Evolutionary conservation across 2,329 filamentous ascomycete genomes (phyloP), one percentile per base, ranked within the genome.

Genomic region (Mycocentrospora acerina): DNA sequence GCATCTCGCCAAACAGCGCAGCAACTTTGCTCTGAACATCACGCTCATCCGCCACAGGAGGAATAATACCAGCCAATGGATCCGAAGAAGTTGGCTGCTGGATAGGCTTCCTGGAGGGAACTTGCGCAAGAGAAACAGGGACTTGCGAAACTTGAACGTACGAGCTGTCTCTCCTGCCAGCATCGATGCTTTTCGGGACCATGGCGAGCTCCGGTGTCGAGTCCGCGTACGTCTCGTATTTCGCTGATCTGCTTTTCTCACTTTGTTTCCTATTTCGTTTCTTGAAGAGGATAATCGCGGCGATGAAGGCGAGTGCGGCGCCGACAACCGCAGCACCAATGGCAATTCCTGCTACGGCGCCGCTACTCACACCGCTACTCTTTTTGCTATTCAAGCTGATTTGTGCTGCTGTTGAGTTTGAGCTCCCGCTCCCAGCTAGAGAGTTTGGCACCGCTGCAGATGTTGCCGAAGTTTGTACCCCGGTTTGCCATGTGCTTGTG

Each of bases 251-350:
- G 7, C 35, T 31, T 16, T 48, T 45, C 12, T 31, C 25, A 22
- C 40, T 29, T 10, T 35, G 27, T 4, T 38, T 45, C 24, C 37
- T 47, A 24, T 46, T 45, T 9, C 55, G 50, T 17, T 53, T 52
- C 32, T 58, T 64, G 52, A 62, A 62, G 3, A 65, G 19, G 14
- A 65, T 35, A 37, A 61, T 59, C 1, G 61, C 54, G 13, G 43
- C 43, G 6, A 57, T 7, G 16, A 62, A 63, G 10, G 60, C 62
- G 15, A 65, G 48, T 3, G 44, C 46, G 4, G 55, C 62, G 10
- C 62, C 62, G 15, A 55, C 24, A 13, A 66, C 45, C 3, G 16
- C 37, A 2, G 42, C 40, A 6, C 29, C 40, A 11, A 46, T 40
- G 13, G 40, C 44, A 8, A 46, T 35, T 4, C 42, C 42, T 8